Percentiles rank a stretch among this genome's conserved stretches.
These are phyloP conservation scores for Penicillium sp. DNA, from an alignment of 2,329 filamentous ascomycete genomes.

Conservation along the genomic window DNA sequence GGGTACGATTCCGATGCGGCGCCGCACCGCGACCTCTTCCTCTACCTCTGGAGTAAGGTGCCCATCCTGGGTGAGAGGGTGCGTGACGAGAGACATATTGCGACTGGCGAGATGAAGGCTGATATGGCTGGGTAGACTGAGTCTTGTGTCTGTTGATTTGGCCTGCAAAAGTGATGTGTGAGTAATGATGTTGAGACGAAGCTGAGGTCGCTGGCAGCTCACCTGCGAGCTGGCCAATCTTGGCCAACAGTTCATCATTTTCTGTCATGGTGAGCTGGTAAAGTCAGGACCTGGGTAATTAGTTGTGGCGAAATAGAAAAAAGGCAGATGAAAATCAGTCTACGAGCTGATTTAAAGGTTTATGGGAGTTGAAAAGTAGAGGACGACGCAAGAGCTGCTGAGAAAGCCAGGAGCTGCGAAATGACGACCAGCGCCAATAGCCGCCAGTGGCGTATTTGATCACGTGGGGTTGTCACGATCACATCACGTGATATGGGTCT, in stretches of 20 bases:
- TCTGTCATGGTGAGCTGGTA: slow-evolving; percentile 52
- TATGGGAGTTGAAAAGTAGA: neutral
- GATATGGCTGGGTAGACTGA: slow-evolving; percentile 43
- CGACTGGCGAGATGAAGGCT: slow-evolving; percentile 29
- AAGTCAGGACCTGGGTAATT: slow-evolving; percentile 7
- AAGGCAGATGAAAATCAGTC: neutral
- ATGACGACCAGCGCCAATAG: slow-evolving; percentile 16
- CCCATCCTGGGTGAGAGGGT: slow-evolving; percentile 44
- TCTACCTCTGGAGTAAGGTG: slow-evolving; percentile 50
- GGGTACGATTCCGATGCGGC: slow-evolving; percentile 60
- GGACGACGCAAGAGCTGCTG: neutral
- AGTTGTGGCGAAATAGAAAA: slow-evolving; percentile 9
- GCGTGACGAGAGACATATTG: slow-evolving; percentile 37
- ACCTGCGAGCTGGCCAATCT: slow-evolving; percentile 63
- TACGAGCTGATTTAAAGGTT: slow-evolving; percentile 1
- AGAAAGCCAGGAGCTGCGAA: slow-evolving; percentile 11
- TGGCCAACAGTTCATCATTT: slow-evolving; percentile 59
- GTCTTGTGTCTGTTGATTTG: slow-evolving; percentile 81
- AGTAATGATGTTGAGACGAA: slow-evolving; percentile 12
- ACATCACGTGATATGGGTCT: neutral
- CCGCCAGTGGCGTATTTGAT: slow-evolving; percentile 14
- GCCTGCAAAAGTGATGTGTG: slow-evolving; percentile 52
- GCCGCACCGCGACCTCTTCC: slow-evolving; percentile 35
- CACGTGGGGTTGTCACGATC: slow-evolving; percentile 1
- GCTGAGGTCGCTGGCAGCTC: slow-evolving; percentile 51